Evolutionary conservation across 2,329 filamentous ascomycete genomes (phyloP), one percentile per base, ranked within the genome.

Genomic region (Lasiodiplodia gonubiensis): DNA sequence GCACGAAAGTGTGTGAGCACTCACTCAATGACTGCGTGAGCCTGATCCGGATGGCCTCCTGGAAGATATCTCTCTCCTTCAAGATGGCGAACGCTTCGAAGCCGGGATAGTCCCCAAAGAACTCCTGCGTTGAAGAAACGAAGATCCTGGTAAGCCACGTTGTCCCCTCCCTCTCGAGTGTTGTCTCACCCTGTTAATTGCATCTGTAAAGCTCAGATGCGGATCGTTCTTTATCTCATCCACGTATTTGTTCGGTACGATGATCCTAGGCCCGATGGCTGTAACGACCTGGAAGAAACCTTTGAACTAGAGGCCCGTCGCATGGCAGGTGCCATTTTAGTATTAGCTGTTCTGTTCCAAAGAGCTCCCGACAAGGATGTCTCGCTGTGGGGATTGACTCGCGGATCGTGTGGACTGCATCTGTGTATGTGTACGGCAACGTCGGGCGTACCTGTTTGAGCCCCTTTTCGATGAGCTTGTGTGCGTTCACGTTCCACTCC

Each of bases 181-280:
- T 21, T 46, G 18, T 16, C 42, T 53, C 30, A 49, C 27, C 35
- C 6, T 30, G n/a, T 37, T 7, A 49, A 27, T 12, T 16, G 33
- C 37, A 57, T 49, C 51, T 2, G 21, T 21, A 14, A 59, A 66
- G 49, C 33, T 54, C n/a, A 66, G 30, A 23, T 57, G 30, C 35
- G 51, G 49, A 12, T 55, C 52, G n/a, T 57, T 66, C 35, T 23
- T 66, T 6, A 66, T 55, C 39, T 66, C 64, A 14, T 66, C 25
- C 18, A 27, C 37, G n/a, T 35, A 66, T 16, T 25, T 35, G 33
- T 37, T 57, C 14, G 64, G 64, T 21, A 66, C 21, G 16, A 66
- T 46, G 52, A 55, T 66, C 5, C 48, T 21, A 6, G 61, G 61
- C 7, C 61, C 61, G 30, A 51, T 33, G 27, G 42, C 48, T 3